Evolutionary conservation across 352 stramenopile genomes (phyloP), one percentile per base, ranked within the genome.

Genomic region (Pythium coloratum): DNA sequence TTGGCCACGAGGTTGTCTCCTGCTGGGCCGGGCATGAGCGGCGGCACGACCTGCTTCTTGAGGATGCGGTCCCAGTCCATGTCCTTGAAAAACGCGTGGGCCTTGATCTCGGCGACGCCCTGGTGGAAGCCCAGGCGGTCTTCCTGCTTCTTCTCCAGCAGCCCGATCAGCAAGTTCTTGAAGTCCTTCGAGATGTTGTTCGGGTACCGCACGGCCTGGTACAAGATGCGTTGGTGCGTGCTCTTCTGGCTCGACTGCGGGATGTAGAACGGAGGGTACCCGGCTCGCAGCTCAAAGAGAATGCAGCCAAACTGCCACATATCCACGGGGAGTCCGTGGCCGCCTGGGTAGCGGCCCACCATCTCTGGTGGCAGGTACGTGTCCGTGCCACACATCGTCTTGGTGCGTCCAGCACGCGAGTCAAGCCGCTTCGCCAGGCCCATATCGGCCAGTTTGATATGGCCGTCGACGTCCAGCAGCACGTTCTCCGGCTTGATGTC

Each of bases 401-500:
- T 94, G 0, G 91, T 95, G 44, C 90, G 86, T 57, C 80, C 88
- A 28, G 65, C n/a, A 26, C 72, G 73, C 3, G 83, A 84, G 9
- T 94, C 87, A 42, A 97, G 73, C 0, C 89, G 82, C 75, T 97
- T 98, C 0, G 88, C 88, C 24, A 98, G 82, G 0, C 94, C 94
- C 87, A 97, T 96, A 54, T 97, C 92, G 1, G 90, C 94, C 26
- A 97, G 70, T 67, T 95, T 96, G 58, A 97, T 91, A 72, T 97
- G 89, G 0, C 90, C 91, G 42, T 98, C 92, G 3, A 76, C 73
- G 55, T 94, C 86, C 30, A 97, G 70, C 46, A 97, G 69, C 20
- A 98, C 86, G 58, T 98, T 98, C 70, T 98, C 92, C 14, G 92
- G 92, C 68, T 98, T 98, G 59, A 98, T 95, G 69, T 98, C 92